Percentiles rank a stretch among this genome's conserved stretches.
Conservation (phyloP, 2,329 filamentous ascomycete species). For the Westerdykella aurantiaca region DNA sequence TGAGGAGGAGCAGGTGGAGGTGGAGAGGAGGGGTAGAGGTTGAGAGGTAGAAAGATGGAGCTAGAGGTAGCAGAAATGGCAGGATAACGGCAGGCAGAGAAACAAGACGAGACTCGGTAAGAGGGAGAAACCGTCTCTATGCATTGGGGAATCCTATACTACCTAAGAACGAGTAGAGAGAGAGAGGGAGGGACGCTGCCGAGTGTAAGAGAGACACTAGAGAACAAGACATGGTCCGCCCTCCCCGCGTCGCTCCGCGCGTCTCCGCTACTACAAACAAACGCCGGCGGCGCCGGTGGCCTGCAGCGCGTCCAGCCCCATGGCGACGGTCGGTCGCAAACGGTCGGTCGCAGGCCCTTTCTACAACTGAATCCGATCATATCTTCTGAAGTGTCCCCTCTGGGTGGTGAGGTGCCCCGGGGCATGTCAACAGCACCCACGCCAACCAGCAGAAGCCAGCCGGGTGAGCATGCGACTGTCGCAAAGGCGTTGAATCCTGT, state of each 20-base stretch:
- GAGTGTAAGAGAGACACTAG: no score
- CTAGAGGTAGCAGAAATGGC: neutral
- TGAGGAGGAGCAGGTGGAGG: constrained; percentile 1
- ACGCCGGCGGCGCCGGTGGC: no score
- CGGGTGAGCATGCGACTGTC: constrained; percentile 51
- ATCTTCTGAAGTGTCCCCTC: constrained; percentile 38
- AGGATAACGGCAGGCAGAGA: neutral
- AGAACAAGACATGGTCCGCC: no score
- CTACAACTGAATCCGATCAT: constrained; percentile 43
- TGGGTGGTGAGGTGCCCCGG: constrained; percentile 45
- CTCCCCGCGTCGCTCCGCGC: no score
- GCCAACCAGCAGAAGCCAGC: constrained; percentile 41
- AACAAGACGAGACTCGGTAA: neutral
- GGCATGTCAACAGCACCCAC: constrained; percentile 47
- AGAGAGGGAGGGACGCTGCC: no score
- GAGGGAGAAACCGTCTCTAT: neutral
- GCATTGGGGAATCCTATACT: neutral
- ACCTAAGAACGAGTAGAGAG: no score
- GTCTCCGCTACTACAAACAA: no score
- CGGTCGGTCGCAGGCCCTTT: neutral
- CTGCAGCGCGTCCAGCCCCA: neutral
- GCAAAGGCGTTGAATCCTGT: constrained; percentile 47
- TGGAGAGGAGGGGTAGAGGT: neutral
- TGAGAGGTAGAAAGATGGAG: neutral
- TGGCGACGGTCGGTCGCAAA: neutral